Percentiles rank a stretch among this genome's conserved stretches.
Evolutionary conservation across 1,284 basidiomycete species (phyloP).

Genomic region (Tremellales sp.): DNA sequence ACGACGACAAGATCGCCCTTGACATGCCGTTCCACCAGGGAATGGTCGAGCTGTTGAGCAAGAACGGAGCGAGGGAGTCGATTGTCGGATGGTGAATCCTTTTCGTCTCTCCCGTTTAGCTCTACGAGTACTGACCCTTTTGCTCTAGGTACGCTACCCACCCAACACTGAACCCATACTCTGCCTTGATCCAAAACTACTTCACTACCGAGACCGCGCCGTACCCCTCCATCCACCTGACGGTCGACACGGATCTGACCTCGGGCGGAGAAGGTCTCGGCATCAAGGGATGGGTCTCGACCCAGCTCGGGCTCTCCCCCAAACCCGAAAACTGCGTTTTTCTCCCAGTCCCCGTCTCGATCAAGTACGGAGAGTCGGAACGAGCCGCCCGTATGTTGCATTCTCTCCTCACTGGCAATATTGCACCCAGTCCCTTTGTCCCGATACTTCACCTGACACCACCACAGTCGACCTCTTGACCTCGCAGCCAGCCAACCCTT

Average conservation of each 20-base stretch:
- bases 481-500: constrained; percentile 41
- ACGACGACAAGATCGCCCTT: constrained; percentile 84
- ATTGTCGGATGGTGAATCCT: constrained; percentile 49
- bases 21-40: constrained; percentile 94
- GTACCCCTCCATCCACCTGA: constrained; percentile 86
- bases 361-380: constrained; percentile 77
- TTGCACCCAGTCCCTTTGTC: neutral
- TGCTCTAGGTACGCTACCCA: constrained; percentile 77
- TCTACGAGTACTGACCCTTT: neutral
- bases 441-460: constrained; percentile 4
- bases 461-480: constrained; percentile 69
- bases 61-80: constrained; percentile 47
- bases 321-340: constrained; percentile 92
- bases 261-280: constrained; percentile 68
- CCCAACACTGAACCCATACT: constrained; percentile 88
- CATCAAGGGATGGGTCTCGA: constrained; percentile 80
- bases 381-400: constrained; percentile 69
- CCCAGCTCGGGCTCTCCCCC: constrained; percentile 63
- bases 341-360: constrained; percentile 75
- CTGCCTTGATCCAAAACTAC: constrained; percentile 97
- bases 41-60: constrained; percentile 75
- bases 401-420: neutral
- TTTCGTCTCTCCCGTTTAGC: constrained; percentile 7
- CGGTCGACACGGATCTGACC: constrained; percentile 71
- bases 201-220: constrained; percentile 88